Conservation (phyloP, 441 rosid genomes). For the Omphalea diandra region DNA sequence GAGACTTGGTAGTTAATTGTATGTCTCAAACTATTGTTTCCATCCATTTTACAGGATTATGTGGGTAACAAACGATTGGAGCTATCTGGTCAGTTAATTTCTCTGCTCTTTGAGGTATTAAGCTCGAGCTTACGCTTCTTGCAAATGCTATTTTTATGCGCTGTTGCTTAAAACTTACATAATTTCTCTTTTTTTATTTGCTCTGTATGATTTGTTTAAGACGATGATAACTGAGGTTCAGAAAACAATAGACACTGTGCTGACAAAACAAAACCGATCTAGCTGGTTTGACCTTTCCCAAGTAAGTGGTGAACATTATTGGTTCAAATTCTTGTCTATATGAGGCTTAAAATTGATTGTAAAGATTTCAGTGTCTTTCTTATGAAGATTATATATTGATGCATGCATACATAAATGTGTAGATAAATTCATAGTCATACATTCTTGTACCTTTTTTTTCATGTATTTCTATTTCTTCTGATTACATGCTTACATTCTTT, state of each 20-base stretch:
- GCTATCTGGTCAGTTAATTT: constrained; percentile 89
- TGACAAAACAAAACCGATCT: constrained; percentile 51
- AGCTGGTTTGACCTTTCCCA: constrained; percentile 58
- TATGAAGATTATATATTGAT: neutral
- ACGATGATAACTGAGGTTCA: constrained; percentile 63
- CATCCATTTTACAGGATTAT: constrained; percentile 62
- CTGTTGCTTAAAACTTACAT: neutral
- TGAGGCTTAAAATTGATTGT: neutral
- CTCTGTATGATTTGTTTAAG: constrained; percentile 85
- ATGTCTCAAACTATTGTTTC: constrained; percentile 8
- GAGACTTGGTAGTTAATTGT: neutral
- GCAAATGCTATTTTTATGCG: constrained; percentile 3
- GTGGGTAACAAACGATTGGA: constrained; percentile 98
- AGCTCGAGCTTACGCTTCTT: constrained; percentile 21
- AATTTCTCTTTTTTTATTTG: constrained; percentile 9
- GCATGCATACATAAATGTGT: constrained; percentile 1
- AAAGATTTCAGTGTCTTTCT: neutral
- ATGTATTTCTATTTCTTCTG: neutral
- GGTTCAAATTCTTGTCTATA: neutral
- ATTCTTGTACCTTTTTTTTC: neutral
- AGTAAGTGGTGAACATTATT: constrained; percentile 37
- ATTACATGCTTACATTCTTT: neutral
- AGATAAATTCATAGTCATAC: neutral
- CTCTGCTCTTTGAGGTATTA: constrained; percentile 94
- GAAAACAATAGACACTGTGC: constrained; percentile 41